These are phyloP conservation scores for Blumeriella jaapii DNA, from an alignment of 2,329 filamentous ascomycete species.

Conservation along the genomic window DNA sequence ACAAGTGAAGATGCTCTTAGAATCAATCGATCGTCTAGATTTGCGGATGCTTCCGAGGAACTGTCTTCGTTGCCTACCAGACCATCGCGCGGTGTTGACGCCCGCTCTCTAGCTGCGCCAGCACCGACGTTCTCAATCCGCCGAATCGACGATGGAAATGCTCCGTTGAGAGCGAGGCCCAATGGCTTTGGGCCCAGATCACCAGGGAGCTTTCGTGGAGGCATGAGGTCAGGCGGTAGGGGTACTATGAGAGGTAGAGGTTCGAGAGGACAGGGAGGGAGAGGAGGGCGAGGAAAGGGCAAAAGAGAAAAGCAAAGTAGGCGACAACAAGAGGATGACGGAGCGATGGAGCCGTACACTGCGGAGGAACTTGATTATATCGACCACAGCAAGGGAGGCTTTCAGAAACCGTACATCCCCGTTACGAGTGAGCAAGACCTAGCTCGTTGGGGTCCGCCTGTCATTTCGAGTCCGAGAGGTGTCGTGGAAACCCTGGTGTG, in stretches of 20 bases:
- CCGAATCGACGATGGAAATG: slow-evolving; percentile 12
- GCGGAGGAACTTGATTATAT: slow-evolving; percentile 19
- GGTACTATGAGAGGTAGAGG: slow-evolving; percentile 12
- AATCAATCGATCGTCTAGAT: slow-evolving; percentile 14
- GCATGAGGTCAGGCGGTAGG: slow-evolving; percentile 9
- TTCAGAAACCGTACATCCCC: slow-evolving; percentile 19
- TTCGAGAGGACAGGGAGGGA: slow-evolving; percentile 30
- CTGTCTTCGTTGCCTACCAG: slow-evolving; percentile 20
- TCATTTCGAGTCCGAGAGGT: slow-evolving; percentile 18
- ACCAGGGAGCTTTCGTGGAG: slow-evolving; percentile 7
- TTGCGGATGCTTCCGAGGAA: slow-evolving; percentile 19
- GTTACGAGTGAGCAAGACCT: slow-evolving; percentile 18
- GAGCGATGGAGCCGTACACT: slow-evolving; percentile 8
- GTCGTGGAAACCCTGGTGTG: slow-evolving; percentile 18
- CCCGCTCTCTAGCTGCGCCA: slow-evolving; percentile 25
- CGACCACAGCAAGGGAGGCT: slow-evolving; percentile 17
- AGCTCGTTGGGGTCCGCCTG: slow-evolving; percentile 14
- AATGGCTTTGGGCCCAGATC: too few species aligned
- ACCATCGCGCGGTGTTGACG: slow-evolving; percentile 23
- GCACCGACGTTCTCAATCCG: slow-evolving; percentile 18
- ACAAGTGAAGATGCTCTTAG: slow-evolving; percentile 6
- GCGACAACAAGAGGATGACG: slow-evolving; percentile 27
- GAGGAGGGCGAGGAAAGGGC: slow-evolving; percentile 31
- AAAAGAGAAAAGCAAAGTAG: slow-evolving; percentile 25
- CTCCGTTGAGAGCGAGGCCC: too few species aligned